Evolutionary conservation across 768 basidiomycete genomes (phyloP).

Genomic region (Hydnomerulius pinastri): DNA sequence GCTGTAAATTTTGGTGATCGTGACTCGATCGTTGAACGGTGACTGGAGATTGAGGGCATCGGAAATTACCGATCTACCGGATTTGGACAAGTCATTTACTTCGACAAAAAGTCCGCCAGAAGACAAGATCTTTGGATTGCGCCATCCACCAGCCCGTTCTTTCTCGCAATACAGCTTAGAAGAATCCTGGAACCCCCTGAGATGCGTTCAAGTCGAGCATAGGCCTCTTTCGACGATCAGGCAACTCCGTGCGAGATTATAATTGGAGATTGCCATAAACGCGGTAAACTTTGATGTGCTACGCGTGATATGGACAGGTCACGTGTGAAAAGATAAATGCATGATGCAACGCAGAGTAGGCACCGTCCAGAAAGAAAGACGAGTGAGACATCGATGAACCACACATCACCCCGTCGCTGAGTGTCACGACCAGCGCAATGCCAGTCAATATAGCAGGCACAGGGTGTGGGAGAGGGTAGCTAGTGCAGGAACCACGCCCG

Average conservation of each 20-base stretch:
- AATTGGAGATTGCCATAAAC: background rate
- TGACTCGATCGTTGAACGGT: constrained; percentile 13
- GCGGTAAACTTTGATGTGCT: constrained; percentile 1
- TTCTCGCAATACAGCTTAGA: too few species aligned
- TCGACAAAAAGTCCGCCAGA: too few species aligned
- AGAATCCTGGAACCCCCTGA: too few species aligned
- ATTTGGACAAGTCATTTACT: constrained; percentile 4
- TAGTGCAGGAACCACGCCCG: background rate
- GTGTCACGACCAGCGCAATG: background rate
- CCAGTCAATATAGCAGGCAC: background rate
- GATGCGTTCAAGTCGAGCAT: too few species aligned
- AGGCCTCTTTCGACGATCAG: background rate
- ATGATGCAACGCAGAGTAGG: too few species aligned
- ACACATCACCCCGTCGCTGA: background rate
- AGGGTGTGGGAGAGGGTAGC: background rate
- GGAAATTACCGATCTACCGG: constrained; percentile 14
- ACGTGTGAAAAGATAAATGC: constrained; percentile 28
- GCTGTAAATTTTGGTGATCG: background rate
- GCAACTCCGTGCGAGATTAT: background rate
- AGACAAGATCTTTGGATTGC: too few species aligned
- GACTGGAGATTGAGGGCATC: background rate
- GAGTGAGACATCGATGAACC: background rate
- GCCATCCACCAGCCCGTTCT: too few species aligned
- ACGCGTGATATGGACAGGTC: constrained; percentile 16
- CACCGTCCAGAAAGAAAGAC: too few species aligned